A percentile compares a stretch with the other conserved stretches of the same genome.
phyloP scores from a whole-genome alignment of 208 protist genomes.

The Blechomonas ayalai region DNA sequence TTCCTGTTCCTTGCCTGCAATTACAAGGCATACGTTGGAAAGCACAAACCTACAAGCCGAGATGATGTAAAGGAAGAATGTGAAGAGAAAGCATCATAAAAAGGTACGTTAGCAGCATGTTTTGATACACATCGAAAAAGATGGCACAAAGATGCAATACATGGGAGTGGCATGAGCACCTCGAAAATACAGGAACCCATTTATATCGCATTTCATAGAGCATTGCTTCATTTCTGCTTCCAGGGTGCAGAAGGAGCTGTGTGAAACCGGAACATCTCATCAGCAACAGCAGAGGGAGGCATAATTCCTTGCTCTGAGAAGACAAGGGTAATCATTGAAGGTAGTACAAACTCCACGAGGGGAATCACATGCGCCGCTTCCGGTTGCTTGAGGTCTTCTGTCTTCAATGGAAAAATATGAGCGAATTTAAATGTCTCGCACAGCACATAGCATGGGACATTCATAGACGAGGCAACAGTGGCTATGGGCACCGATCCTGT shows the following conservation, averaged over 20 bases:
- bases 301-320: slow-evolving; percentile 99
- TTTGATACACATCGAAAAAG: slow-evolving; percentile 2
- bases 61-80: background rate
- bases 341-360: slow-evolving; percentile 85
- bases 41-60: background rate
- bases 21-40: slow-evolving; percentile 70
- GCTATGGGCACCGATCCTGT: slow-evolving; percentile 97
- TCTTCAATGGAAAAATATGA: slow-evolving; percentile 95
- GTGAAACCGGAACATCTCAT: slow-evolving; percentile 96
- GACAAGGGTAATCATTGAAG: slow-evolving; percentile 89
- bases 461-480: slow-evolving; percentile 91
- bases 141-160: slow-evolving; percentile 1
- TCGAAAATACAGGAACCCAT: no score
- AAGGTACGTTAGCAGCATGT: no score
- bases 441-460: slow-evolving; percentile 98
- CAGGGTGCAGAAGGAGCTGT: slow-evolving; percentile 55
- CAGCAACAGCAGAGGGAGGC: slow-evolving; percentile 97
- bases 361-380: slow-evolving; percentile 48
- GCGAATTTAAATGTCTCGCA: slow-evolving; percentile 99
- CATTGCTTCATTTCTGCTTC: slow-evolving; percentile 25
- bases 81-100: slow-evolving; percentile 1
- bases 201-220: slow-evolving; percentile 3
- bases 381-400: slow-evolving; percentile 85
- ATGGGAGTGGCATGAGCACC: background rate
- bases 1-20: slow-evolving; percentile 57